phyloP scores from a whole-genome alignment of 1,284 basidiomycete species.

The Cutaneotrichosporon sp. region DNA sequence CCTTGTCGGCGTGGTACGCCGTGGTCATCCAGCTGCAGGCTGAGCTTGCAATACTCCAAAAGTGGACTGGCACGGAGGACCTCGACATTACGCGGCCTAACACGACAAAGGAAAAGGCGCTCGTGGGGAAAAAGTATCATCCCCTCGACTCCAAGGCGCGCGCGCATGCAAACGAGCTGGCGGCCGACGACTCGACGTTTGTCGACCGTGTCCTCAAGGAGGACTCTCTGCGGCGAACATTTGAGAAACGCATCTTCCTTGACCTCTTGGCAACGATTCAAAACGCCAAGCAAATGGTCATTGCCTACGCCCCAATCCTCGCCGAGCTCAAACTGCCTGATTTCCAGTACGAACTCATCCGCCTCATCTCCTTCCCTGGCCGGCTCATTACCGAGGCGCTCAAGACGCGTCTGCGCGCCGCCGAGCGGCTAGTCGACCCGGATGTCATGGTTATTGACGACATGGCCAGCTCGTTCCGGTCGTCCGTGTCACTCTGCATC shows the following conservation, averaged over 20 bases:
- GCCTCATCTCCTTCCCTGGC: constrained; percentile 91
- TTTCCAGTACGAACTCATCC: constrained; percentile 87
- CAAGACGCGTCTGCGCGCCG: constrained; percentile 83
- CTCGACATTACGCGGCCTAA: constrained; percentile 76
- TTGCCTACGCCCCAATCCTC: constrained; percentile 56
- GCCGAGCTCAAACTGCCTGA: constrained; percentile 76
- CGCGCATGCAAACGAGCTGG: constrained; percentile 22
- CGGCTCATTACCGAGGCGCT: constrained; percentile 88
- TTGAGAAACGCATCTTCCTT: constrained; percentile 86
- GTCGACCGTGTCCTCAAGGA: constrained; percentile 94
- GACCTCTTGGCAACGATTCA: constrained; percentile 81
- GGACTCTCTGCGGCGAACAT: constrained; percentile 86
- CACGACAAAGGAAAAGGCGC: constrained; percentile 55
- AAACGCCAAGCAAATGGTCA: constrained; percentile 80
- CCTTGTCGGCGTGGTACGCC: constrained; percentile 82
- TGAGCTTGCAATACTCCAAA: constrained; percentile 70
- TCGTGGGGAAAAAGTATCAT: constrained; percentile 42
- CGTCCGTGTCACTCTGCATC: constrained; percentile 87
- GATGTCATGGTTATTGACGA: constrained; percentile 88
- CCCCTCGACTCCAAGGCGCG: constrained; percentile 37
- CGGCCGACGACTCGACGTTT: constrained; percentile 67
- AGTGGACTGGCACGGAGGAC: constrained; percentile 88
- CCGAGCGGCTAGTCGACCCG: constrained; percentile 79
- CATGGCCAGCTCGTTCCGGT: constrained; percentile 87
- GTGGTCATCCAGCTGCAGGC: constrained; percentile 70